Conservation (phyloP, 2,329 filamentous ascomycete genomes). For the Westerdykella ornata region DNA sequence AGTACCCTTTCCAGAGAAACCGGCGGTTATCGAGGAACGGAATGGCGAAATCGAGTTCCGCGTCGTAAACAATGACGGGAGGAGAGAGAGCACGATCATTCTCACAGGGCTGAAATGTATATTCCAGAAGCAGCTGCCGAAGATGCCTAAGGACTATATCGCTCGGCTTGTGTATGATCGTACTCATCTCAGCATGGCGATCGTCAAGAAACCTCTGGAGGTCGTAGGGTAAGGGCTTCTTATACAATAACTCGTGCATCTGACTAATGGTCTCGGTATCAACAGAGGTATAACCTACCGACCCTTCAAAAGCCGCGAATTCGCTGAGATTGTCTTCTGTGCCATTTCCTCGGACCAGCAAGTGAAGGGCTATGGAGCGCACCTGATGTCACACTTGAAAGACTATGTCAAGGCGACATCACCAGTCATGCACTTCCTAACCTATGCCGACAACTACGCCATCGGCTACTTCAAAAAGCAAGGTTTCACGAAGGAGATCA, state of each 20-base stretch:
- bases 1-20: constrained; percentile 88
- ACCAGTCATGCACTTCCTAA: constrained; percentile 96
- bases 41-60: constrained; percentile 93
- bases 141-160: constrained; percentile 99
- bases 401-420: constrained; percentile 97
- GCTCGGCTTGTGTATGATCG: constrained; percentile 95
- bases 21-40: constrained; percentile 87
- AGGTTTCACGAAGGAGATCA: constrained; percentile 98
- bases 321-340: constrained; percentile 98
- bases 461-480: constrained; percentile 99
- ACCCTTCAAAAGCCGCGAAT: constrained; percentile 83
- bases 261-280: constrained; percentile 9
- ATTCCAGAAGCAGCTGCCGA: constrained; percentile 95
- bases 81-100: constrained; percentile 83
- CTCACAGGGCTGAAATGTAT: constrained; percentile 94
- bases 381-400: constrained; percentile 96
- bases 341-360: constrained; percentile 97
- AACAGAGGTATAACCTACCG: constrained; percentile 87
- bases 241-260: not conserved
- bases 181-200: constrained; percentile 91
- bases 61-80: constrained; percentile 94
- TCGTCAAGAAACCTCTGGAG: constrained; percentile 92
- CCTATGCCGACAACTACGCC: constrained; percentile 97
- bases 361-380: constrained; percentile 95
- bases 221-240: constrained; percentile 57